These are phyloP conservation scores for Cladophialophora bantiana DNA, from an alignment of 2,329 filamentous ascomycete genomes.

Conservation along the genomic window DNA sequence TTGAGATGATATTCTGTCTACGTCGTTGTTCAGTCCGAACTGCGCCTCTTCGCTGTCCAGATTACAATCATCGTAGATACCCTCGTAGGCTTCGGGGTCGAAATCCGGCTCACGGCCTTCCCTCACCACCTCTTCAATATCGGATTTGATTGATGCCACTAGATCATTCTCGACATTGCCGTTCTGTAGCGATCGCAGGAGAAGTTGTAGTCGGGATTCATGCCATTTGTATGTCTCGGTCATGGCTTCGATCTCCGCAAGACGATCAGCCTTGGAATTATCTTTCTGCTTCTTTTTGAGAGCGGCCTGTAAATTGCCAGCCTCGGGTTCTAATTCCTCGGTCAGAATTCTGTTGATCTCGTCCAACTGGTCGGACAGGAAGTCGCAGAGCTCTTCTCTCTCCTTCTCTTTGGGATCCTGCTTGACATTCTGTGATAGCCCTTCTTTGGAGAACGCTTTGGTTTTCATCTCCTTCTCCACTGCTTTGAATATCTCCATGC, in stretches of 20 bases:
- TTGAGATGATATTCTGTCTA: constrained; percentile 91
- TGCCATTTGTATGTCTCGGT: constrained; percentile 98
- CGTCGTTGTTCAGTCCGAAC: constrained; percentile 80
- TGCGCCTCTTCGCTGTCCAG: constrained; percentile 90
- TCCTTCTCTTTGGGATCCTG: constrained; percentile 98
- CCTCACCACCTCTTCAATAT: constrained; percentile 93
- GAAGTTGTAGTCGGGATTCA: constrained; percentile 86
- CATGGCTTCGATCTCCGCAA: constrained; percentile 81
- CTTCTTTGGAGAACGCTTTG: constrained; percentile 98
- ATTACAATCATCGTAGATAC: constrained; percentile 92
- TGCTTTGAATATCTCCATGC: constrained; percentile 99
- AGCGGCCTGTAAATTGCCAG: constrained; percentile 81
- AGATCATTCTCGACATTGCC: constrained; percentile 86
- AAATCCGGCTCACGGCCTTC: constrained; percentile 89
- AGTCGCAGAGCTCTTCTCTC: constrained; percentile 85
- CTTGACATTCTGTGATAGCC: constrained; percentile 86
- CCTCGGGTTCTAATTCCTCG: constrained; percentile 88
- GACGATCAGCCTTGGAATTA: constrained; percentile 79
- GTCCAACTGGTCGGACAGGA: constrained; percentile 85
- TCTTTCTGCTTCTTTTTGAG: constrained; percentile 97
- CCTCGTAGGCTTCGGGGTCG: constrained; percentile 79
- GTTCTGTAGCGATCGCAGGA: constrained; percentile 89
- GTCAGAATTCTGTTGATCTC: constrained; percentile 81
- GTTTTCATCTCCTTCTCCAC: constrained; percentile 99
- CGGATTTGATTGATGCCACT: constrained; percentile 87